Conservation (phyloP, 495 filamentous ascomycete genomes). For the Podospora pseudopauciseta region DNA sequence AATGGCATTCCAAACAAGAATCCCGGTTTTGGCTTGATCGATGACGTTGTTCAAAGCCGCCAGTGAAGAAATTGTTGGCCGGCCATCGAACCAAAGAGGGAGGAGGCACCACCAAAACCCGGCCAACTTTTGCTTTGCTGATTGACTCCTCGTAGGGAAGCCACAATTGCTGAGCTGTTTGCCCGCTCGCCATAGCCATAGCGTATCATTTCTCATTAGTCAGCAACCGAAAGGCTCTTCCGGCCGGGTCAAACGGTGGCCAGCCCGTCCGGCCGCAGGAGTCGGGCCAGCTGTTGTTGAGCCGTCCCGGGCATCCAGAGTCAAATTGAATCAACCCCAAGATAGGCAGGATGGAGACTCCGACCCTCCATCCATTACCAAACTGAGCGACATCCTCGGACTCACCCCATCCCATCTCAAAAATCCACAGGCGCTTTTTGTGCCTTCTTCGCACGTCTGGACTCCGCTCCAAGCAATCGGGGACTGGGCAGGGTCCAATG, state of each 20-base stretch:
- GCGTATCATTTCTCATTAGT: not conserved
- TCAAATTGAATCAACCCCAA: not conserved
- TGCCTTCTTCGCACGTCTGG: not conserved
- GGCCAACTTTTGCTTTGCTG: not conserved
- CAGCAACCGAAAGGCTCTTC: not conserved
- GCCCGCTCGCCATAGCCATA: not conserved
- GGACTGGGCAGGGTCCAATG: not conserved
- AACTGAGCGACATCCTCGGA: not conserved
- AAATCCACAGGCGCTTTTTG: not conserved
- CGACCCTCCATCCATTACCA: not conserved
- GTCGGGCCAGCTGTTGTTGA: not conserved
- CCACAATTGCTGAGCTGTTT: not conserved
- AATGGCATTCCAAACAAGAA: not conserved
- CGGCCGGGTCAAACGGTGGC: not conserved
- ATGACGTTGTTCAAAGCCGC: not conserved
- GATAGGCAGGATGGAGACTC: not conserved
- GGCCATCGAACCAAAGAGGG: not conserved
- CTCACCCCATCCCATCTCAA: not conserved
- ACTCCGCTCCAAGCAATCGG: slow-evolving; percentile 1
- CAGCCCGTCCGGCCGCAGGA: too few species aligned
- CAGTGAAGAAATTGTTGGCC: not conserved
- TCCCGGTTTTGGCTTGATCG: not conserved
- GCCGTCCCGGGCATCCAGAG: not conserved
- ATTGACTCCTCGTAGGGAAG: not conserved
- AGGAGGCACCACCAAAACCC: too few species aligned